Conservation (phyloP, 202 grass and related monocot genomes). For the Musa balbisiana region DNA sequence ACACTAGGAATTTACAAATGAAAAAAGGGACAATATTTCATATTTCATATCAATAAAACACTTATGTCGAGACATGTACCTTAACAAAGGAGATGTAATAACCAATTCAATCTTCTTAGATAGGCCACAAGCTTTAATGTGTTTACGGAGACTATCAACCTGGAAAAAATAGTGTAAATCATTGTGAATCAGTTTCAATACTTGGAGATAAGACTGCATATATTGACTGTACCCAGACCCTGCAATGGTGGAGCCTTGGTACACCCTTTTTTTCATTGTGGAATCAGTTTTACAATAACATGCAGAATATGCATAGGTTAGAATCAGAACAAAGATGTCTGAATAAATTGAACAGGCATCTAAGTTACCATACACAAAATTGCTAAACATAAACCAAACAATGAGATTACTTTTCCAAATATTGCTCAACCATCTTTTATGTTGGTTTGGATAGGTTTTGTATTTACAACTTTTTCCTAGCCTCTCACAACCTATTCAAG, state of each 20-base stretch:
- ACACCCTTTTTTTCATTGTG: too few species aligned
- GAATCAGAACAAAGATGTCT: background rate
- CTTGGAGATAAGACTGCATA: background rate
- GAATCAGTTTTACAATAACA: too few species aligned
- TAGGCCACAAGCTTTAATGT: slow-evolving; percentile 51
- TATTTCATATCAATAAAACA: background rate
- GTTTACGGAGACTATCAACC: slow-evolving; percentile 46
- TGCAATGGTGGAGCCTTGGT: too few species aligned
- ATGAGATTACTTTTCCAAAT: background rate
- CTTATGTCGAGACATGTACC: slow-evolving; percentile 23
- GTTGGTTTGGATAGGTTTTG: background rate
- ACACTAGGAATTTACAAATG: background rate
- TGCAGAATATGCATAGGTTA: background rate
- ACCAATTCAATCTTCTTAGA: slow-evolving; percentile 51
- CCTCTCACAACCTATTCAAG: background rate
- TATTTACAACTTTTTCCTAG: background rate
- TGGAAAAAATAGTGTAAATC: slow-evolving; percentile 18
- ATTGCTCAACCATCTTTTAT: background rate
- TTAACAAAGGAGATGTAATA: slow-evolving; percentile 59
- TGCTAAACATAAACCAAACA: background rate
- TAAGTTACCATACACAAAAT: background rate
- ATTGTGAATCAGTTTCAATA: background rate
- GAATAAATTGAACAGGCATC: background rate
- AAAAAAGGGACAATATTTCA: background rate
- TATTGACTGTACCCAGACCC: too few species aligned